A percentile compares a stretch with the other conserved stretches of the same genome.
Conservation (phyloP, 768 basidiomycete genomes). For the Phanerochaete sordida region DNA sequence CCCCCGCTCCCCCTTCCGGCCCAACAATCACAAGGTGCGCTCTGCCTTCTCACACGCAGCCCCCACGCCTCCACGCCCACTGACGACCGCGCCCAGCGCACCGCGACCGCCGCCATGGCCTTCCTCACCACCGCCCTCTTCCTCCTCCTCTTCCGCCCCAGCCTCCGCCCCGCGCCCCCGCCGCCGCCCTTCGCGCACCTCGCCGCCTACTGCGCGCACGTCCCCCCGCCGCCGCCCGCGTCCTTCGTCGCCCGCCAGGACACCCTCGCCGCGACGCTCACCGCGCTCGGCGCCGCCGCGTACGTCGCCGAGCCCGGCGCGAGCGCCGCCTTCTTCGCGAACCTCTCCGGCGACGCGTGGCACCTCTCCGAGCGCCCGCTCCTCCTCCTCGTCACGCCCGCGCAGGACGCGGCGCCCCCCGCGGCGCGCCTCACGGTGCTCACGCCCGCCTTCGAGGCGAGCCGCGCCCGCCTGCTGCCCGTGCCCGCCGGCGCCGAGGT, state of each 20-base stretch:
- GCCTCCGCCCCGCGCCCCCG: not conserved
- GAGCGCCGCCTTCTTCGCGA: slow-evolving; percentile 68
- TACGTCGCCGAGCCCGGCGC: slow-evolving; percentile 82
- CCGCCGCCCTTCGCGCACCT: slow-evolving; percentile 23
- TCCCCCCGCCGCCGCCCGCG: slow-evolving; percentile 41
- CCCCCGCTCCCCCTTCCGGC: not conserved
- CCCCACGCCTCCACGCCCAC: no score
- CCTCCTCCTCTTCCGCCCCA: not conserved
- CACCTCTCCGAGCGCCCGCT: slow-evolving; percentile 75
- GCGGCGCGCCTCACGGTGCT: slow-evolving; percentile 50
- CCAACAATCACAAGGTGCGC: not conserved
- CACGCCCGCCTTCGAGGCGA: slow-evolving; percentile 74
- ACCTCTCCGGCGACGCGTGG: slow-evolving; percentile 64
- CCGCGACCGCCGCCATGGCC: not conserved
- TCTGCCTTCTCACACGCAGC: not conserved
- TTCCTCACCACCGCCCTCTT: slow-evolving; percentile 5
- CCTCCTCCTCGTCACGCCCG: slow-evolving; percentile 59
- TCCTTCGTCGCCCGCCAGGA: slow-evolving; percentile 55
- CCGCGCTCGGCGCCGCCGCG: slow-evolving; percentile 51
- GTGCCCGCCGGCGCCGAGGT: slow-evolving; percentile 44
- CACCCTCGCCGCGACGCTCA: slow-evolving; percentile 45
- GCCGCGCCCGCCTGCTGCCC: slow-evolving; percentile 58
- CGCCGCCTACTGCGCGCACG: slow-evolving; percentile 42
- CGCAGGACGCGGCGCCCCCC: slow-evolving; percentile 21
- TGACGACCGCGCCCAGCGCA: not conserved